Evolutionary conservation across 192 early-diverging fungal species (phyloP), one percentile per base, ranked within the genome.

Genomic region (Umbelopsis isabellina): DNA sequence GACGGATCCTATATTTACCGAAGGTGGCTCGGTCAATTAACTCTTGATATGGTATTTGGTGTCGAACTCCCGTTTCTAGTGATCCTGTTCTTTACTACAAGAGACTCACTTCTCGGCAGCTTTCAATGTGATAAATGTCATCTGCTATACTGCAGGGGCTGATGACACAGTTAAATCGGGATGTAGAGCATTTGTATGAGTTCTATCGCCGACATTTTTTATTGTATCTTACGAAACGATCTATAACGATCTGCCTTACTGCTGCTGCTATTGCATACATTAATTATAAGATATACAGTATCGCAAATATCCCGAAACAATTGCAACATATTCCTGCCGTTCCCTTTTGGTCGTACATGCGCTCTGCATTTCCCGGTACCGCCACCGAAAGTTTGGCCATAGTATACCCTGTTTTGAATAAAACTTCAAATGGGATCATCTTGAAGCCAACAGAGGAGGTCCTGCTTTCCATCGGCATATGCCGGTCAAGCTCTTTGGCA

Each of bases 391-490:
- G 51, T 9, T 20, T 13, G 4, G 25, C n/a, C 2, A 1, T 52
- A 13, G 25, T 52, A 7, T 25, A 22, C 4, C 51, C 51, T 25
- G 51, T 52, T 21, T 10, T 52, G 3, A 20, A 22, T 8, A 52
- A 23, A 6, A 25, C 21, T 25, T 20, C 51, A 22, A 52, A 23
- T 23, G 51, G 51, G 0, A 5, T 52, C 0, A 27, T 25, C 6
- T 13, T 52, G 21, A 21, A 25, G 13, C 51, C 51, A 4, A 52
- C 25, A 21, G 21, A 52, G 20, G 18, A 12, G 51, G 51, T 30
- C 76, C 76, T 8, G 76, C 69, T 16, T 78, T 78, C 44, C 67
- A 70, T 49, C 52, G 72, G 6, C 49, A 53, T 9, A 64, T 72
- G 76, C 68, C 71, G 16, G 72, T 72, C 8, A 66, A 74, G 0